A percentile compares a stretch with the other conserved stretches of the same genome.
phyloP scores from a whole-genome alignment of 2,329 filamentous ascomycete species.

The Karstenula rhodostoma region DNA sequence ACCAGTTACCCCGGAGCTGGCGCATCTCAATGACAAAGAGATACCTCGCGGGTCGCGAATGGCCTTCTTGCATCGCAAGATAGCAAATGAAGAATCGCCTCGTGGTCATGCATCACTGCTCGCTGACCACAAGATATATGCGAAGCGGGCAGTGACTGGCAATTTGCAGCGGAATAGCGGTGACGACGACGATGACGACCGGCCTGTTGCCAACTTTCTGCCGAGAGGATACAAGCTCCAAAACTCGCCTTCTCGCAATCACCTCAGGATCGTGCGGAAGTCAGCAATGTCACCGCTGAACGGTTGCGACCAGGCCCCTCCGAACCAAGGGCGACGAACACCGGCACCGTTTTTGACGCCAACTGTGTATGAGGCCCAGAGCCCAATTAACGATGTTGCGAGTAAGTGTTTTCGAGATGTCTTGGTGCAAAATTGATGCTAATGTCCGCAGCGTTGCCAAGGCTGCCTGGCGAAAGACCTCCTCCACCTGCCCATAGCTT shows the following conservation, averaged over 20 bases:
- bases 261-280: slow-evolving; percentile 1
- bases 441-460: not conserved
- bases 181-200: not conserved
- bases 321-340: not conserved
- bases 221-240: not conserved
- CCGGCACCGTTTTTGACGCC: not conserved
- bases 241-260: not conserved
- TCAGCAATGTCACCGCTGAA: slow-evolving; percentile 5
- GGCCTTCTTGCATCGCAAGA: not conserved
- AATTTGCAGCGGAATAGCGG: not conserved
- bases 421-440: not conserved
- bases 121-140: not conserved
- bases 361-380: not conserved
- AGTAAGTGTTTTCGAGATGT: not conserved
- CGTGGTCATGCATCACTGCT: not conserved
- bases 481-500: not conserved
- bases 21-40: not conserved
- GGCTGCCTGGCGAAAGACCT: not conserved
- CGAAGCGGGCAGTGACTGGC: not conserved
- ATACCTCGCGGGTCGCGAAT: not conserved
- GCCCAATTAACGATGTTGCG: not conserved
- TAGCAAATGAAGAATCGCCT: not conserved
- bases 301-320: not conserved
- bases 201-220: not conserved
- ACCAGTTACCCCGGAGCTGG: not conserved